Evolutionary conservation across 176 grass and related monocot genomes (phyloP), one percentile per base, ranked within the genome.

Genomic region (Luzula sylvatica): DNA sequence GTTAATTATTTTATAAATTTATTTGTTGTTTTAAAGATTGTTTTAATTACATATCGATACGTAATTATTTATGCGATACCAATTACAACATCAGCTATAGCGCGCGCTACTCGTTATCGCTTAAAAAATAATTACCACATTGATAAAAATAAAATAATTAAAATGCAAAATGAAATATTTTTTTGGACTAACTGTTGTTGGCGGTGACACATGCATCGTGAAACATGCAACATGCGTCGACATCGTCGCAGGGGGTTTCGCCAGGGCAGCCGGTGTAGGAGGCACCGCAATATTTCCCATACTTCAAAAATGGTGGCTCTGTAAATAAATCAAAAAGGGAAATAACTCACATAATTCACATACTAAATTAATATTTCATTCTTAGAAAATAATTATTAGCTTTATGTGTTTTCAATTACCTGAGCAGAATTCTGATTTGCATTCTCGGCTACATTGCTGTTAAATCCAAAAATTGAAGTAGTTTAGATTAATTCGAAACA

Each of bases 211-310:
- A 98, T 13, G 51, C 58, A 64, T 96, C 92, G 62, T 96, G 92
- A 67, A 79, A 15, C 90, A 89, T 79, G 77, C 90, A 96, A 73
- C 89, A 95, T 53, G 89, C 80, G 27, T 95, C 89, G 22, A 95
- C 61, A 15, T 65, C 92, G 65, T 98, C 92, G 55, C 92, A 87
- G 7, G 92, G 85, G 19, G 5, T 26, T 71, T 98, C 85, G 24
- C 81, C 81, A 11, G 85, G 72, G 55, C 81, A 98, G 1, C 92
- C 92, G 8, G 74, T 83, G 78, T 98, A 98, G 0, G 45, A 30
- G 21, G 86, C 69, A 23, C 85, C 92, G 58, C 92, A 89, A 60
- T 86, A 96, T 67, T 96, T 90, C 52, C 89, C 89, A 15, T 95
- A 88, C 45, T 75, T 65, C 57, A 95, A 65, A 39, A 95, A 51